Conservation (phyloP, 2,329 filamentous ascomycete species). For the Pseudogymnoascus sp. region DNA sequence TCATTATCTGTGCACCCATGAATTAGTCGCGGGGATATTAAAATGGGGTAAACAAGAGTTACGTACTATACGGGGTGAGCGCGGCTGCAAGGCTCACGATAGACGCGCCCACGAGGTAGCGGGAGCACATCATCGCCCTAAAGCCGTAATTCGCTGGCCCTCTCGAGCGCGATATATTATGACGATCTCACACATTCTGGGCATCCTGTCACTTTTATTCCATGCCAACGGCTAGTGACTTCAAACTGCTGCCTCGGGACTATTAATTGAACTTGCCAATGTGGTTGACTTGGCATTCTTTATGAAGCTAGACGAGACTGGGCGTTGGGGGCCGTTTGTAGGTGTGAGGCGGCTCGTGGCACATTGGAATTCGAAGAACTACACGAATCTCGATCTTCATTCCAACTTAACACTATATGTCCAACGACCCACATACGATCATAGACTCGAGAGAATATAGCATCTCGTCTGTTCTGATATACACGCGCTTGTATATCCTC, state of each 20-base stretch:
- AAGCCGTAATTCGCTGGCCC: background rate
- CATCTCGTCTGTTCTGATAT: constrained; percentile 18
- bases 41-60: too few relatives aligned
- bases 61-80: background rate
- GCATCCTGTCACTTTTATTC: background rate
- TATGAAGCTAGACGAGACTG: background rate
- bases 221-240: background rate
- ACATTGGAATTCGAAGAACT: background rate
- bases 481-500: constrained; percentile 14
- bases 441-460: background rate
- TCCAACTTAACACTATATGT: background rate
- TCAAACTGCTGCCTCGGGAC: background rate
- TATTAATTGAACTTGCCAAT: background rate
- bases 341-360: background rate
- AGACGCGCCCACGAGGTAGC: background rate
- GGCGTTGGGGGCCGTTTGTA: background rate
- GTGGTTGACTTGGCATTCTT: background rate
- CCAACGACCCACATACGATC: background rate
- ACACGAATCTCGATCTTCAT: background rate
- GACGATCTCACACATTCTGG: background rate
- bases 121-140: background rate
- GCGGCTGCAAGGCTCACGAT: background rate
- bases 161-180: background rate
- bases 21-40: too few relatives aligned
- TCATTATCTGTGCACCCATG: too few relatives aligned